Base-by-base conservation (phyloP, 2,329 filamentous ascomycete genomes). In the Akanthomyces dipterigenus region DNA sequence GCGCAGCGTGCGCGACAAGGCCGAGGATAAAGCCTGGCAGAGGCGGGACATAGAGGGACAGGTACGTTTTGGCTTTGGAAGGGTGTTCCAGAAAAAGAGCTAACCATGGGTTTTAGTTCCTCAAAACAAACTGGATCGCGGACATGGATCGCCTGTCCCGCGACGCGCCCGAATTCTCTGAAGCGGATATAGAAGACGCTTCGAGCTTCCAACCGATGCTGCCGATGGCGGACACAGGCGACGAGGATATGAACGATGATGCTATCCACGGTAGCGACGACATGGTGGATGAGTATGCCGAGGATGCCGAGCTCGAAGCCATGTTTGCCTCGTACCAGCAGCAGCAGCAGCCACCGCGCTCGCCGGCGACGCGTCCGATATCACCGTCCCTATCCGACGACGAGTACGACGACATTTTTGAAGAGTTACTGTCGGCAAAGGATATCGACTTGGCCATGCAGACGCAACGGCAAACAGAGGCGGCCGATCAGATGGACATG, bases 371-470 rank as follows among this genome's bases (percentile, higher is more conserved):
- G 38, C 69, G 67, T n/a, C 73, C 72, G 16, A 67, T 69, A 7
- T 75, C 76, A 2, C 68, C 72, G 9, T 68, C 70, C 1, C 70
- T 78, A 36, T 79, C 76, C 1, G 84, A 87, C 57, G 83, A 86
- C 50, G 84, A 86, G 48, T 88, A 86, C 67, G 85, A 88, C 64
- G 74, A 79, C 51, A 72, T 87, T 11, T 88, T 96, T 64, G 73
- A 70, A 14, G 74, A 76, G 61, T 66, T 76, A 18, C 67, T 76
- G 9, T 67, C 71, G 18, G 49, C 57, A 31, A 60, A 60, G 49
- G 49, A 60, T 28, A 40, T 60, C 14, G 57, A 54, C 18, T 28
- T 48, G 31, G 28, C 28, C 8, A 45, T 48, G 14, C 70, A 72
- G 63, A 71, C 31, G 9, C 54, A 75, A 60, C 65, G 68, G 34